These are phyloP conservation scores for Hyaloscypha finlandica DNA, from an alignment of 495 filamentous ascomycete genomes.

Conservation along the genomic window DNA sequence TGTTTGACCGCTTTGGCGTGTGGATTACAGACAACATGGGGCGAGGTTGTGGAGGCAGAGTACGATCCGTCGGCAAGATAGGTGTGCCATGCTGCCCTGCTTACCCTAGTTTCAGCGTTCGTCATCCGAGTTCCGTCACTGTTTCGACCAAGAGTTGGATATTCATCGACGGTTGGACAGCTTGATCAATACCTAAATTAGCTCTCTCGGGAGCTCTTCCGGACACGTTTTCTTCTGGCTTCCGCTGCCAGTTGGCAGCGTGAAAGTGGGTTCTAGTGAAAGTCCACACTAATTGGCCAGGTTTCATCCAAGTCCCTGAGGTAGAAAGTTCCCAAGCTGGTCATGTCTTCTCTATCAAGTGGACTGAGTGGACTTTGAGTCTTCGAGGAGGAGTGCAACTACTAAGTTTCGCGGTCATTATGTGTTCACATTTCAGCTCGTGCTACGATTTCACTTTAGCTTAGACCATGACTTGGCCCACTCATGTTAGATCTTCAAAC, in stretches of 20 bases:
- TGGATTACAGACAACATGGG: constrained; percentile 4
- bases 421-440: too few species aligned
- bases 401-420: too few species aligned
- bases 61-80: constrained; percentile 9
- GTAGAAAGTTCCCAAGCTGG: not conserved
- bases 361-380: too few species aligned
- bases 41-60: constrained; percentile 15
- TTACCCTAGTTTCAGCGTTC: constrained; percentile 17
- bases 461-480: not conserved
- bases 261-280: not conserved
- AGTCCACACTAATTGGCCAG: not conserved
- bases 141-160: constrained; percentile 6
- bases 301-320: not conserved
- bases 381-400: too few species aligned
- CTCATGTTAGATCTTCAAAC: constrained; percentile 5
- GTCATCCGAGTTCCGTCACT: not conserved
- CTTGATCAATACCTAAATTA: not conserved
- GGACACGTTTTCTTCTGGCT: not conserved
- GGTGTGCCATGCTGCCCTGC: not conserved
- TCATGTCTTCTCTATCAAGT: too few species aligned
- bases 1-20: not conserved
- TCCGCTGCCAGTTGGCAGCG: not conserved
- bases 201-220: not conserved
- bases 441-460: too few species aligned
- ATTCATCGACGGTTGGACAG: not conserved